phyloP scores from a whole-genome alignment of 202 grass and related monocot species.

The Panicum virgatum region DNA sequence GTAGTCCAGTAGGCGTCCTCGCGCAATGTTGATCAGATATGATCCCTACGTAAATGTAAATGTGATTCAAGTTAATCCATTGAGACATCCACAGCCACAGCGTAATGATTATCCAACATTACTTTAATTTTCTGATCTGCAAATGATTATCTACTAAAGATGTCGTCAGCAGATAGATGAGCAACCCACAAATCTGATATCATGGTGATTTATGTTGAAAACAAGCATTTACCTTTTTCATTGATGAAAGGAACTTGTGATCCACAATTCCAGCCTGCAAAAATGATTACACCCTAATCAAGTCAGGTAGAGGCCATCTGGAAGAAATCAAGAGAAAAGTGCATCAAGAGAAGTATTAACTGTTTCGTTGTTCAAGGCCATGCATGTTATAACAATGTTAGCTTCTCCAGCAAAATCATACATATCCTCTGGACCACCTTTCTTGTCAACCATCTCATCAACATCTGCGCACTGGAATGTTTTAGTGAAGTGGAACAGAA shows the following conservation, averaged over 20 bases:
- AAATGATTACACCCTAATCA: constrained; percentile 26
- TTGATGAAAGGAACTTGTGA: constrained; percentile 78
- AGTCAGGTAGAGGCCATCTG: not conserved
- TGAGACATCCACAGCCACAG: not conserved
- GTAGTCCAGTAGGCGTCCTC: constrained; percentile 84
- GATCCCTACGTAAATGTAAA: constrained; percentile 56
- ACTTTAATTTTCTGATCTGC: not conserved
- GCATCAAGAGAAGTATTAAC: constrained; percentile 44
- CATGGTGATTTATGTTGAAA: not conserved
- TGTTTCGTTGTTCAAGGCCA: constrained; percentile 73
- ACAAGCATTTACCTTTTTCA: constrained; percentile 72
- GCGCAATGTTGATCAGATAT: constrained; percentile 82
- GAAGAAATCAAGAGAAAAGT: constrained; percentile 12
- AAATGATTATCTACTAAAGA: not conserved
- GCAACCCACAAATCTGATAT: not conserved
- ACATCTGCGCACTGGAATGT: constrained; percentile 47
- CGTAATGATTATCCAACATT: not conserved
- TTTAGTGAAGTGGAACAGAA: constrained; percentile 18
- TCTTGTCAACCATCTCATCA: constrained; percentile 74
- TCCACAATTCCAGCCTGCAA: constrained; percentile 78
- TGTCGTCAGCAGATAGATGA: not conserved
- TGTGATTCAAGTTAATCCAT: not conserved
- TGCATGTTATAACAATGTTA: constrained; percentile 80
- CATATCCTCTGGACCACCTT: constrained; percentile 66
- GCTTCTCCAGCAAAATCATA: constrained; percentile 76